Conservation (phyloP, 164 flowering plant species). For the grape (Vitis vinifera) region ASM3070453v1 NC_081812.1:11392501-11393000, state of each 20-base stretch:
- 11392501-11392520: slow-evolving; percentile 67
- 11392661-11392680: neutral
- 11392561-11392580: slow-evolving; percentile 85
- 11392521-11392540: slow-evolving; percentile 85
- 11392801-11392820: slow-evolving; percentile 95
- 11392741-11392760: slow-evolving; percentile 99
- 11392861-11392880: slow-evolving; percentile 81
- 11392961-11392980: slow-evolving; percentile 41
- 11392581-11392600: slow-evolving; percentile 41
- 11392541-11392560: slow-evolving; percentile 91
- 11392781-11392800: slow-evolving; percentile 82
- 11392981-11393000: slow-evolving; percentile 93
- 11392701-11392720: neutral
- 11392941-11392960: neutral
- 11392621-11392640: neutral
- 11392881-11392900: slow-evolving; percentile 1
- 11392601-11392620: no score
- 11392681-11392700: neutral
- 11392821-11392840: slow-evolving; percentile 58
- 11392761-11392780: slow-evolving; percentile 69
- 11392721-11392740: slow-evolving; percentile 88
- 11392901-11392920: neutral
- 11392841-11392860: slow-evolving; percentile 91
- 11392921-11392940: neutral
- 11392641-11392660: neutral